Percentiles rank a stretch among this genome's conserved stretches.
phyloP scores from a whole-genome alignment of 139 green algal species.

The Ettlia oleoabundans region DNA sequence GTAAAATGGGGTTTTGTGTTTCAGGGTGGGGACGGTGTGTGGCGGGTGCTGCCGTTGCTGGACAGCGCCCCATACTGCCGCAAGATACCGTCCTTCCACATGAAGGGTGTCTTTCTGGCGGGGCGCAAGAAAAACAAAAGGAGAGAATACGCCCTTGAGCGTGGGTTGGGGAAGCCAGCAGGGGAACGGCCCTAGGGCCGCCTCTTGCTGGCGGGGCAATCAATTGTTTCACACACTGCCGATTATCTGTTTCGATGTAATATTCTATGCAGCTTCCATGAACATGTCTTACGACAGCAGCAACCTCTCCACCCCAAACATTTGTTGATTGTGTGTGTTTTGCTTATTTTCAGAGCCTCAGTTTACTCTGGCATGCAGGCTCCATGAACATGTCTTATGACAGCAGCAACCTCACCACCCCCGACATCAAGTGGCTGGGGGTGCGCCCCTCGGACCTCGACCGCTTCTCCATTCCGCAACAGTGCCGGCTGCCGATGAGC shows the following conservation, averaged over 20 bases:
- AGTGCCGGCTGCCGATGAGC: conserved; percentile 95
- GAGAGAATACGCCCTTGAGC: no score
- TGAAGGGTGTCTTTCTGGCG: no score
- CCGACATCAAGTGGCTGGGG: conserved; percentile 92
- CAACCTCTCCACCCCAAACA: conserved; percentile 94
- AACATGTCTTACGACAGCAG: conserved; percentile 90
- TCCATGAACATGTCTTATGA: conserved; percentile 93
- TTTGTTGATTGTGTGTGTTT: conserved; percentile 90
- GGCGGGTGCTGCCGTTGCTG: conserved; percentile 93
- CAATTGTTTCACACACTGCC: no score
- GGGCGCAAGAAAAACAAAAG: no score
- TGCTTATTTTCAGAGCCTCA: neutral
- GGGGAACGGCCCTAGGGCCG: no score
- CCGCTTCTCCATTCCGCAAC: conserved; percentile 91
- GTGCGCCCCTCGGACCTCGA: conserved; percentile 89
- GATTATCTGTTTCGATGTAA: neutral
- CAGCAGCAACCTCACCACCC: conserved; percentile 92
- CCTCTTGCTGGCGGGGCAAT: no score
- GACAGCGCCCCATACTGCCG: conserved; percentile 96
- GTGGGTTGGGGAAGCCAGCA: no score
- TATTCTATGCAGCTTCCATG: conserved; percentile 69
- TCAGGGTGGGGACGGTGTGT: no score
- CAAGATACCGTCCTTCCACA: conserved; percentile 97
- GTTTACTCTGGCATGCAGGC: conserved; percentile 40
- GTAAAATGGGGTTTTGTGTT: no score